Percentiles rank a stretch among this genome's conserved stretches.
phyloP scores from a whole-genome alignment of 108 stramenopile genomes.

The Stephanodiscus minutulus region DNA sequence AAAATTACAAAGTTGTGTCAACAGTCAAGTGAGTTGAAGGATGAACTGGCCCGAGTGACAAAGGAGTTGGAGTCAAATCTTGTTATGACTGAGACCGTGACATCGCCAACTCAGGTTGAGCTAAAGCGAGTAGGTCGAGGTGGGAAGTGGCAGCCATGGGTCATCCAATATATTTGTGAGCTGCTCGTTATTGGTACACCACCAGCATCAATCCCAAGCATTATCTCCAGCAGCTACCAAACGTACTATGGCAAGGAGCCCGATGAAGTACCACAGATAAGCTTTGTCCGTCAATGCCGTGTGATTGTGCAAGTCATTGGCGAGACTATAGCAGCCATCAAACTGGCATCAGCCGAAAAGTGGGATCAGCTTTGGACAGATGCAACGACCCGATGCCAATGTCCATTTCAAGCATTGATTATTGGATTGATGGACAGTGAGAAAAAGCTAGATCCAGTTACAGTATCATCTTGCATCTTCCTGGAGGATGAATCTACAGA shows the following conservation, averaged over 20 bases:
- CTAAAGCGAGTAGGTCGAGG: too few relatives aligned
- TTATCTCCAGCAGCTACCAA: neutral
- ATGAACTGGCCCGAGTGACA: too few relatives aligned
- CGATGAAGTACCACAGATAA: conserved; percentile 14
- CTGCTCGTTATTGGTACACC: conserved; percentile 22
- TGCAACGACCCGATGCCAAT: neutral
- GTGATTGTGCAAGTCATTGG: conserved; percentile 12
- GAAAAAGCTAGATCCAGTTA: too few relatives aligned
- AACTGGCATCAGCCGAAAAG: conserved; percentile 1
- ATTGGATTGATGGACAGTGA: too few relatives aligned
- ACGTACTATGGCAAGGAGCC: neutral
- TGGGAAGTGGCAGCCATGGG: conserved; percentile 15
- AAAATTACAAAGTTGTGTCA: too few relatives aligned
- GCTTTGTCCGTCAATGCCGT: conserved; percentile 23
- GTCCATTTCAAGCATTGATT: neutral
- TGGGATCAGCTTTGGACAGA: conserved; percentile 18
- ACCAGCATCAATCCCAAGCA: conserved; percentile 9
- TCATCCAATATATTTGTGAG: conserved; percentile 24
- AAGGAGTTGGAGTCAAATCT: too few relatives aligned
- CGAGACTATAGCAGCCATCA: conserved; percentile 13
- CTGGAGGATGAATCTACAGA: too few relatives aligned
- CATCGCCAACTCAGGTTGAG: too few relatives aligned
- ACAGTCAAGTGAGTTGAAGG: too few relatives aligned
- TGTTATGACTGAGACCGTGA: too few relatives aligned
- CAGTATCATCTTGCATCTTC: too few relatives aligned